Evolutionary conservation across 2,329 filamentous ascomycete species (phyloP).

Genomic region (Coniochaeta hoffmannii): DNA sequence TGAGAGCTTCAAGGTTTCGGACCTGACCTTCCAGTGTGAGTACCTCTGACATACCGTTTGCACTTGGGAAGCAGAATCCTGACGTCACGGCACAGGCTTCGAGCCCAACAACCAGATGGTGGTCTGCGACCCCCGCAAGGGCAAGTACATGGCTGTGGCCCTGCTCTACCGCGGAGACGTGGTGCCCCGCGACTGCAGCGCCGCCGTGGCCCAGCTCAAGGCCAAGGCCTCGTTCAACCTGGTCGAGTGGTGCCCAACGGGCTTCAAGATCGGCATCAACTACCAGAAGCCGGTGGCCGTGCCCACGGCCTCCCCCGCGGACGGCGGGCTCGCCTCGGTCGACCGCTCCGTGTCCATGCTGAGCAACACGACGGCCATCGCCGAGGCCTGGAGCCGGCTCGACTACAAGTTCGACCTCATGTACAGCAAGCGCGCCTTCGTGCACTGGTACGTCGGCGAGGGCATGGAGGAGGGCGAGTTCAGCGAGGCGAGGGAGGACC

Average conservation of each 20-base stretch:
- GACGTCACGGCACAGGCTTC: constrained; percentile 44
- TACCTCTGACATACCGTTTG: constrained; percentile 9
- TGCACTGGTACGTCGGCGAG: constrained; percentile 78
- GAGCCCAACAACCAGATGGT: constrained; percentile 77
- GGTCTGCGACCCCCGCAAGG: constrained; percentile 65
- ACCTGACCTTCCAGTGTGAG: constrained; percentile 68
- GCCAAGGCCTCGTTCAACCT: constrained; percentile 66
- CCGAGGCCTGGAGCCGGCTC: constrained; percentile 65
- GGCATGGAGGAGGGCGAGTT: constrained; percentile 93
- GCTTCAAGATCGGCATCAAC: constrained; percentile 72
- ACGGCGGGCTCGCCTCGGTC: constrained; percentile 54
- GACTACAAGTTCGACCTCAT: constrained; percentile 73
- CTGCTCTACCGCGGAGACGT: constrained; percentile 67
- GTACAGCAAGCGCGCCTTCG: constrained; percentile 71
- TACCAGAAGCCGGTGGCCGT: constrained; percentile 61
- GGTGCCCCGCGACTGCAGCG: constrained; percentile 61
- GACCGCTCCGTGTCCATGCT: constrained; percentile 63
- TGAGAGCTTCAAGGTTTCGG: constrained; percentile 80
- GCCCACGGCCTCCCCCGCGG: constrained; percentile 40
- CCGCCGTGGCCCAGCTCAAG: constrained; percentile 60
- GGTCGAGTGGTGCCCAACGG: constrained; percentile 69
- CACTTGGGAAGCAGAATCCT: constrained; percentile 5
- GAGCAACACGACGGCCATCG: constrained; percentile 68
- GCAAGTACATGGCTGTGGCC: constrained; percentile 70
- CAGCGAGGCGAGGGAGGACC: constrained; percentile 77